Base-by-base conservation (phyloP, 2,329 filamentous ascomycete genomes). In the Penicillium polonicum region DNA sequence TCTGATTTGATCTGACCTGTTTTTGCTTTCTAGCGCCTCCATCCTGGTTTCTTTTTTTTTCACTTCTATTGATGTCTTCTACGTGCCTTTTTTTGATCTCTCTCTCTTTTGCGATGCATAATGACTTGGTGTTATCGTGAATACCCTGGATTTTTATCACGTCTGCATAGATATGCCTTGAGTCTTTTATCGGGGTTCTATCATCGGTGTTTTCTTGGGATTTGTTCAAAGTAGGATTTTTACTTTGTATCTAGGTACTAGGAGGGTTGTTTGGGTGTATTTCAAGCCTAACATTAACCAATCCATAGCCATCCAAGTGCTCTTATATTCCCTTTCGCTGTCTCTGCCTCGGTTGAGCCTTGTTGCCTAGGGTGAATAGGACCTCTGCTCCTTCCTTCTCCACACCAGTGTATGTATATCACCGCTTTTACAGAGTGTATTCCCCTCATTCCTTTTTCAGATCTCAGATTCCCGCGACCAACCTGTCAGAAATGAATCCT, bases 101-200 rank as follows among this genome's bases (percentile, higher is more conserved):
- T 43, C 15, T 46, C 33, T 51, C 36, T 33, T 55, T 41, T 48
- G 50, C 43, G 43, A 44, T 55, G 46, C 46, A 55, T 55, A 43
- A 56, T 56, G 45, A 42, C 25, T 55, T 51, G 57, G 52, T 48
- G 51, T 55, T 53, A 36, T 35, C 27, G 52, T 59, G 52, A 50
- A 59, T 59, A 55, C 52, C 56, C 52, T 19, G 56, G 42, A 27
- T 35, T 48, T 42, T 48, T 44, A 36, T 46, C 49, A 52, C 42
- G 48, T 56, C 25, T 56, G 23, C 43, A 53, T 57, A 36, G 49
- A 53, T 35, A 31, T 41, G 10, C 29, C 42, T 52, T 52, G 54
- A 46, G 19, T 38, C 39, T 17, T 17, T 31, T 35, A 39, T 54
- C 27, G 17, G 33, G 15, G 27, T 23, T 50, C 36, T 35, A 36